Conservation (phyloP, 2,329 filamentous ascomycete genomes). For the Fusarium graminum region DNA sequence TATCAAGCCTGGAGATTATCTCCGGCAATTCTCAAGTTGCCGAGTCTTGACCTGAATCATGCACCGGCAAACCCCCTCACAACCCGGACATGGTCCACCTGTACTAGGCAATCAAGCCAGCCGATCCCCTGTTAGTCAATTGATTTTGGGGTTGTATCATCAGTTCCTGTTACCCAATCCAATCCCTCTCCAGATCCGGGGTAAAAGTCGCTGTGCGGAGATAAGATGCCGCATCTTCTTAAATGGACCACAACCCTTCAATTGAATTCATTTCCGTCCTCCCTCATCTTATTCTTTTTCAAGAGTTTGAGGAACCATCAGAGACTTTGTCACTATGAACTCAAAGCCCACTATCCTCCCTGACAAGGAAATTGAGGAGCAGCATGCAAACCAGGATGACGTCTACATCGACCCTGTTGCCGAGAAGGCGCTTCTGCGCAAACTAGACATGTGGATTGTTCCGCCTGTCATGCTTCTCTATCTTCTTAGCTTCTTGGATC, state of each 20-base stretch:
- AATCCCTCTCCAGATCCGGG: conserved; percentile 26
- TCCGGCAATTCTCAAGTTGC: conserved; percentile 27
- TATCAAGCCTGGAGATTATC: background rate
- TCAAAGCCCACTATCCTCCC: conserved; percentile 30
- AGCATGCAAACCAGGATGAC: conserved; percentile 31
- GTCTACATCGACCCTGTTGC: conserved; percentile 50
- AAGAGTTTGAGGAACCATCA: background rate
- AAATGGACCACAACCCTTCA: conserved; percentile 27
- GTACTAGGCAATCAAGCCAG: conserved; percentile 21
- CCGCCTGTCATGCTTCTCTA: conserved; percentile 74
- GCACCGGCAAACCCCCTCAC: conserved; percentile 38
- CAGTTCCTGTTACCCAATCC: conserved; percentile 20
- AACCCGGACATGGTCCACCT: conserved; percentile 18
- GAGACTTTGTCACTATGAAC: conserved; percentile 27
- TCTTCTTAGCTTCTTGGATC: conserved; percentile 56
- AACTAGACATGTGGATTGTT: conserved; percentile 72
- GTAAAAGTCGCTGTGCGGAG: conserved; percentile 32
- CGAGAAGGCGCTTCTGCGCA: conserved; percentile 61
- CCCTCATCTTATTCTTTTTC: background rate
- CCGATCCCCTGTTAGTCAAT: conserved; percentile 19
- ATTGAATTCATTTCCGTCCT: background rate
- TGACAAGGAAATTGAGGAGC: conserved; percentile 43
- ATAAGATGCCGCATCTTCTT: conserved; percentile 29
- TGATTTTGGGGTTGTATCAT: conserved; percentile 32
- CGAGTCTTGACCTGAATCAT: conserved; percentile 28